Conservation (phyloP, 192 early-diverging fungal species). For the Neocallimastix lanati region DNA sequence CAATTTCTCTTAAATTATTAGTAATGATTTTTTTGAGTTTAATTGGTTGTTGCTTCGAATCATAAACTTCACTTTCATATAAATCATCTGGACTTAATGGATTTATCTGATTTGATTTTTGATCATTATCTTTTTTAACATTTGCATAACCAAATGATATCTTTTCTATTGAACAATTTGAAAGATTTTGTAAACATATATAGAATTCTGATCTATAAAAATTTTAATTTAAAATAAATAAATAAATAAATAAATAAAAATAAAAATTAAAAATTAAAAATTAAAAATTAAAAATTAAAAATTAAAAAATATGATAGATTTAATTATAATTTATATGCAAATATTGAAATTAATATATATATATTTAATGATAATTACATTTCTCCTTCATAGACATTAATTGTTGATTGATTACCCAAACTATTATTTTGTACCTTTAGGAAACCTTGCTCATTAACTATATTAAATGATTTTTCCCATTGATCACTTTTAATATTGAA, state of each 20-base stretch:
- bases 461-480: neutral
- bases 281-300: no score
- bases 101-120: neutral
- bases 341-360: no score
- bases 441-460: neutral
- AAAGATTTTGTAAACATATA: neutral
- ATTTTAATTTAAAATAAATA: no score
- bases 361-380: neutral
- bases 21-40: neutral
- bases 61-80: neutral
- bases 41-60: neutral
- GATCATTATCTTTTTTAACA: neutral
- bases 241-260: no score
- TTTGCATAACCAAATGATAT: neutral
- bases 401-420: neutral
- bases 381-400: neutral
- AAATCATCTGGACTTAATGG: neutral
- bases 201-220: neutral
- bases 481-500: neutral
- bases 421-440: neutral
- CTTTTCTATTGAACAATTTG: neutral
- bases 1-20: neutral
- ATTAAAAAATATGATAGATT: no score
- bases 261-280: no score
- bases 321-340: no score